Conservation (phyloP, 441 rosid genomes). For the Arabidopsis lyrata region DNA sequence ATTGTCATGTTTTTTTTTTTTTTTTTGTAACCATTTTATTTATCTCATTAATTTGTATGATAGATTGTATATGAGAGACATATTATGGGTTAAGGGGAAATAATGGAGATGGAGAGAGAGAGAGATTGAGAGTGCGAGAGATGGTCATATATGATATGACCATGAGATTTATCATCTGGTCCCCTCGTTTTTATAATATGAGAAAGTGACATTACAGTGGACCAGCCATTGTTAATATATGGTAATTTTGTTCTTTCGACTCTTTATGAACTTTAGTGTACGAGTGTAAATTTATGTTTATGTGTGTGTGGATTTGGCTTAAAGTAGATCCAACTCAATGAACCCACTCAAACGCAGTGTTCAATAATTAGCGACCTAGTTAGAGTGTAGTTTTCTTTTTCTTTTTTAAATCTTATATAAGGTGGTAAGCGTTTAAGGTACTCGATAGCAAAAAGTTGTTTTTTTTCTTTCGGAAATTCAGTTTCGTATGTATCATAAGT, state of each 20-base stretch:
- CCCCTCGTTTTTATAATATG: slow-evolving; percentile 29
- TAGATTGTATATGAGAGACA: slow-evolving; percentile 7
- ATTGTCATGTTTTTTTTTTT: slow-evolving; percentile 7
- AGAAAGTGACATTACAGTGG: slow-evolving; percentile 5
- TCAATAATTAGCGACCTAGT: slow-evolving; percentile 9
- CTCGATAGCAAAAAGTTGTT: background rate
- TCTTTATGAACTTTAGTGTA: background rate
- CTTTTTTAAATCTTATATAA: background rate
- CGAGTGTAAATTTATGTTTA: slow-evolving; percentile 17
- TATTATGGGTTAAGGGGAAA: slow-evolving; percentile 7
- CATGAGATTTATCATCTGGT: slow-evolving; percentile 42
- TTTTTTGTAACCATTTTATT: background rate
- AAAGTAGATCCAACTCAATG: slow-evolving; percentile 10
- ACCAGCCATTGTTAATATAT: slow-evolving; percentile 14
- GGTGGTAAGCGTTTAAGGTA: background rate
- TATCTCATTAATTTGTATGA: background rate
- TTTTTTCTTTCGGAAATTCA: background rate
- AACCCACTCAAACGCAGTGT: slow-evolving; percentile 11
- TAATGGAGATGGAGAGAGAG: background rate
- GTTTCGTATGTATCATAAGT: background rate
- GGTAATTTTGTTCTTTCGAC: slow-evolving; percentile 12
- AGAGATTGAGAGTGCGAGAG: slow-evolving; percentile 26
- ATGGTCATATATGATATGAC: slow-evolving; percentile 37
- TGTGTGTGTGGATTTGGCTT: slow-evolving; percentile 14
- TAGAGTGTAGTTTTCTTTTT: background rate